A percentile compares a stretch with the other conserved stretches of the same genome.
Conservation (phyloP, 352 stramenopile genomes). For the Pythium brassicae region DNA sequence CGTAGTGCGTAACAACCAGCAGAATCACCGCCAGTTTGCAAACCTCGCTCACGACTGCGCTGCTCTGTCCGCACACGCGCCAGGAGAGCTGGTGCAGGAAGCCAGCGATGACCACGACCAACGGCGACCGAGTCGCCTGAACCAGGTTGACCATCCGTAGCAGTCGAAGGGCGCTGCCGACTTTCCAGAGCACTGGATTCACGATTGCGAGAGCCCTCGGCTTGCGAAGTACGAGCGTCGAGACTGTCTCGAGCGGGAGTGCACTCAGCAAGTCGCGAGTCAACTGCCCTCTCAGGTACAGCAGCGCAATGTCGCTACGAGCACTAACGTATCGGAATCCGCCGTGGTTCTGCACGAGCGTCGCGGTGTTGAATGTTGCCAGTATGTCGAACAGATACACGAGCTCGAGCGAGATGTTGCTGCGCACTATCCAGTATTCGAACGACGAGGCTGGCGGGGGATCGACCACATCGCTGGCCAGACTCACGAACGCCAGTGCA, state of each 20-base stretch:
- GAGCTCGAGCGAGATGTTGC: constrained; percentile 7
- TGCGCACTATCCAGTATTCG: not conserved
- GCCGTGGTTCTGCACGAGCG: constrained; percentile 2
- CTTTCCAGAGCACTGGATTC: constrained; percentile 1
- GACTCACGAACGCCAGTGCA: not conserved
- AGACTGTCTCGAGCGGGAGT: constrained; percentile 1
- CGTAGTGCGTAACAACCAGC: constrained; percentile 4
- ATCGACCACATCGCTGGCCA: not conserved
- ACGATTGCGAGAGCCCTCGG: not conserved
- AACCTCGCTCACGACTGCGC: not conserved
- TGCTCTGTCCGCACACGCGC: constrained; percentile 2
- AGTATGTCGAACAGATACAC: constrained; percentile 8
- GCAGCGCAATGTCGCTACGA: not conserved
- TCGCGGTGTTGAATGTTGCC: constrained; percentile 5
- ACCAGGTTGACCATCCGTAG: not conserved
- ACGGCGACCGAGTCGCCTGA: not conserved
- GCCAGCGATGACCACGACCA: not conserved
- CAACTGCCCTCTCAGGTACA: constrained; percentile 2
- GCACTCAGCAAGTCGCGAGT: constrained; percentile 6
- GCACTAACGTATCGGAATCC: constrained; percentile 1
- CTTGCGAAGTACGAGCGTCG: not conserved
- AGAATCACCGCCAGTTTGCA: not conserved
- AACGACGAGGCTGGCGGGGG: not conserved
- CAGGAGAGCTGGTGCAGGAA: not conserved
- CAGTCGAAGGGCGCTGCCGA: not conserved